Percentiles rank a stretch among this genome's conserved stretches.
phyloP scores from a whole-genome alignment of 768 basidiomycete genomes.

The Cystobasidium tubakii region DNA sequence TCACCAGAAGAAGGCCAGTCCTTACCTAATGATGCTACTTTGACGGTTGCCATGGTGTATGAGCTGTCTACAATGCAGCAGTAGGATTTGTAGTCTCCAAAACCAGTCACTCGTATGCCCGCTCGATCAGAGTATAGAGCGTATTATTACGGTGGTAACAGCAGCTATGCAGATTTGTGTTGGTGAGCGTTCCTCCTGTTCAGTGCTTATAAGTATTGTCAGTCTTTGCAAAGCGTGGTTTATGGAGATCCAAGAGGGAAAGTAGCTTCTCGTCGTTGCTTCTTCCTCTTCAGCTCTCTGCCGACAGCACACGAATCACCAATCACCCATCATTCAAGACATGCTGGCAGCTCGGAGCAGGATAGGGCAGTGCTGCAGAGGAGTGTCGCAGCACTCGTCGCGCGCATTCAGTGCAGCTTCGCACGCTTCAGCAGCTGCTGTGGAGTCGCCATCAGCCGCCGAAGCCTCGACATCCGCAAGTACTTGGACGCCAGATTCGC shows the following conservation, averaged over 20 bases:
- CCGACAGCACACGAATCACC: constrained; percentile 6
- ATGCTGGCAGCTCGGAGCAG: constrained; percentile 15
- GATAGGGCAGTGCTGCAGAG: constrained; percentile 18
- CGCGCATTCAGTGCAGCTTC: constrained; percentile 14
- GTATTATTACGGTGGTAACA: no score
- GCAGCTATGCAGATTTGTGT: no score
- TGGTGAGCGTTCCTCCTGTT: no score
- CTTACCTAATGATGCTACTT: constrained; percentile 26
- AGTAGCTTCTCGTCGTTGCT: not conserved
- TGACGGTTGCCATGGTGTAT: constrained; percentile 27
- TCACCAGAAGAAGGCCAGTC: no score
- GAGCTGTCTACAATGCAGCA: not conserved
- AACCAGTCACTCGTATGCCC: not conserved
- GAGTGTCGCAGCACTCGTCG: not conserved
- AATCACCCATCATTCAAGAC: not conserved
- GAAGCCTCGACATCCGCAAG: constrained; percentile 4
- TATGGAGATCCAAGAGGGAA: no score
- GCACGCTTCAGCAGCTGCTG: not conserved
- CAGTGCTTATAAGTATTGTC: no score
- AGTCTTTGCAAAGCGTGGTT: no score
- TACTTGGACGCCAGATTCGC: constrained; percentile 30
- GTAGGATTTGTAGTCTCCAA: no score
- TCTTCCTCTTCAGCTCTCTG: constrained; percentile 15
- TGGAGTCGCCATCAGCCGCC: not conserved
- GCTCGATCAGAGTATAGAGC: not conserved